Evolutionary conservation across 2,329 filamentous ascomycete genomes (phyloP), one percentile per base, ranked within the genome.

Genomic region (Colletotrichum eleusines): DNA sequence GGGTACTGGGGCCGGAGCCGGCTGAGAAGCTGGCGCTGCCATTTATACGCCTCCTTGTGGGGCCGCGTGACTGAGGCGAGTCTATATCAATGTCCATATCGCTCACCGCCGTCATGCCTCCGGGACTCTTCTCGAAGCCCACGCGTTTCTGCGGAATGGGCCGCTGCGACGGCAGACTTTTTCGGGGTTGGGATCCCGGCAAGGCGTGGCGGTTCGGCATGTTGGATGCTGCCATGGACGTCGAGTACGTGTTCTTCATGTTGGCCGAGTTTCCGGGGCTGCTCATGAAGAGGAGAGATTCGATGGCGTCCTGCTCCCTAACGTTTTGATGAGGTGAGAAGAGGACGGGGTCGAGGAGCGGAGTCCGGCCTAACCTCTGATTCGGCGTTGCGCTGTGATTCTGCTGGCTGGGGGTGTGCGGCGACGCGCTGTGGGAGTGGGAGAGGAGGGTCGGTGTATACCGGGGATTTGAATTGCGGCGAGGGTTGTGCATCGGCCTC

Each of bases 201-300:
- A 89, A 77, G 38, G 80, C 74, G 75, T 81, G 77, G 66, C 80
- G 74, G 57, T 55, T 69, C n/a, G 68, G 72, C 40, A 73, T 59
- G 12, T 40, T 51, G 16, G 71, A 63, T 2, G 83, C 83, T 20
- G 40, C 40, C 14, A 78, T 78, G 0, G 81, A 77, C 0, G 83
- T 80, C 0, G 87, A 84, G 69, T 89, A 89, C 12, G 80, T 77
- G 71, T 88, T 87, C 73, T 88, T 88, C 75, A 91, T 80, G 71
- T 89, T 90, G 51, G 87, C 84, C 54, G 91, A 91, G 78, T 93
- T 92, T 20, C 91, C 91, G 0, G 92, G 92, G 73, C 91, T 93
- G 76, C 92, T 94, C 89, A 96, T 92, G 76, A 95, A 94, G 33
- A 95, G 84, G 31, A 96, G 81, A 0, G 92, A 92, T 77, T 95